Conservation (phyloP, 345 rosid genomes). For the Psidium friedrichsthalianum region DNA sequence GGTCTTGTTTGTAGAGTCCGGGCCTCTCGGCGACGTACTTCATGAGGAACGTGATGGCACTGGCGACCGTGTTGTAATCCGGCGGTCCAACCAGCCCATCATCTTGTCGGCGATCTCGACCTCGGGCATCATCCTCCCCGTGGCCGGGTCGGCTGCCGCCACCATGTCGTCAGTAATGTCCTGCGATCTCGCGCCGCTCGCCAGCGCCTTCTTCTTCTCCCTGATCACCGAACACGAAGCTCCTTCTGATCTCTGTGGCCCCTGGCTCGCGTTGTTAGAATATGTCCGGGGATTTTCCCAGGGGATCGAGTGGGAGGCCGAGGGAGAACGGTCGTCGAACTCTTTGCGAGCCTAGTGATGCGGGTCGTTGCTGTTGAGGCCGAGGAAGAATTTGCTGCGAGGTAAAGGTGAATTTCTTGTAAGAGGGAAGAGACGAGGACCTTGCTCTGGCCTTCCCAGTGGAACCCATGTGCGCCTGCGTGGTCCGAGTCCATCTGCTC, state of each 20-base stretch:
- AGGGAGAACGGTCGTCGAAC: conserved; percentile 23
- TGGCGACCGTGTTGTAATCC: conserved; percentile 45
- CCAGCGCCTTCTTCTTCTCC: conserved; percentile 25
- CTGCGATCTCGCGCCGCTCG: conserved; percentile 3
- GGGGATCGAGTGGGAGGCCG: conserved; percentile 36
- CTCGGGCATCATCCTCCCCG: conserved; percentile 28
- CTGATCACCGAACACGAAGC: conserved; percentile 9
- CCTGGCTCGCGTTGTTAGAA: conserved; percentile 18
- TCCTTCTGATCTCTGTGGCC: conserved; percentile 13
- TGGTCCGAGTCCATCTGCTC: conserved; percentile 23
- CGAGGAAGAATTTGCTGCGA: conserved; percentile 41
- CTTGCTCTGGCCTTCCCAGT: conserved; percentile 24
- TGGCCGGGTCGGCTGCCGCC: conserved; percentile 11
- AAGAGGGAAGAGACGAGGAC: conserved; percentile 17
- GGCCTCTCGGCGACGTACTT: conserved; percentile 40
- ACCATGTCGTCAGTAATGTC: conserved; percentile 29
- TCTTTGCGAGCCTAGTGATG: conserved; percentile 15
- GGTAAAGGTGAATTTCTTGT: conserved; percentile 28
- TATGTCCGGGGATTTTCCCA: conserved; percentile 17
- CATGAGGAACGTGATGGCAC: conserved; percentile 36
- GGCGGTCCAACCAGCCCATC: conserved; percentile 37
- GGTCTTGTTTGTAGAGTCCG: conserved; percentile 19
- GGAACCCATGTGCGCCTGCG: conserved; percentile 17
- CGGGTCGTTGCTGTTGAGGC: conserved; percentile 20
- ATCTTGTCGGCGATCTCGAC: conserved; percentile 37